Evolutionary conservation across 208 protist genomes (phyloP).

Genomic region (Herpetomonas tarakana): DNA sequence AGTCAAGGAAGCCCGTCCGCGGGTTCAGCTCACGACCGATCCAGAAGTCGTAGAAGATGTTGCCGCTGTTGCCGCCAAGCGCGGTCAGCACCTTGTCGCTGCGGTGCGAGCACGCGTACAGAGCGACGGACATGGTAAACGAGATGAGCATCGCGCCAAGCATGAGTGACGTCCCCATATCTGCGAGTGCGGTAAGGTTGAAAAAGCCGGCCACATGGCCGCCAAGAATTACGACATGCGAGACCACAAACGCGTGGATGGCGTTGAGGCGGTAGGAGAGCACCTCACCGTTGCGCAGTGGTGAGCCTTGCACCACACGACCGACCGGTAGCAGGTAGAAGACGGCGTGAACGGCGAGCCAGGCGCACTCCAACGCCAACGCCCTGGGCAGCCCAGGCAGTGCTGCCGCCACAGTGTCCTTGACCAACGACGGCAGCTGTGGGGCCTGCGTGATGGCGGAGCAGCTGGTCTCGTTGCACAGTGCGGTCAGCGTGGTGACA

Average conservation of each 20-base stretch:
- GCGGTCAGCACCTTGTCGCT: conserved; percentile 56
- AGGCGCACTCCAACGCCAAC: conserved; percentile 50
- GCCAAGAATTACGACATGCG: conserved; percentile 40
- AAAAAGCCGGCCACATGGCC: conserved; percentile 42
- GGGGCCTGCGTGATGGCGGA: conserved; percentile 22
- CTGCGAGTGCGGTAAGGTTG: conserved; percentile 42
- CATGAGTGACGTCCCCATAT: conserved; percentile 64
- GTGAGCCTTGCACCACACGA: conserved; percentile 44
- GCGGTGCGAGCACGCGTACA: conserved; percentile 72
- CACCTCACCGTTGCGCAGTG: conserved; percentile 56
- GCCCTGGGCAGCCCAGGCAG: conserved; percentile 42
- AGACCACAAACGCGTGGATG: conserved; percentile 69
- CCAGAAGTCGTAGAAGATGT: conserved; percentile 94
- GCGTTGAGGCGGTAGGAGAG: conserved; percentile 85
- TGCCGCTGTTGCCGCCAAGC: conserved; percentile 81
- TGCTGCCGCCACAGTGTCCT: conserved; percentile 14
- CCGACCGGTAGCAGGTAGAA: conserved; percentile 74
- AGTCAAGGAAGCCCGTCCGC: conserved; percentile 88
- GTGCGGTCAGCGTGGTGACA: conserved; percentile 56
- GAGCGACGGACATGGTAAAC: conserved; percentile 47
- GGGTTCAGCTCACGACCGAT: conserved; percentile 96
- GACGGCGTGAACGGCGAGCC: conserved; percentile 61
- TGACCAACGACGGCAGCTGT: conserved; percentile 11
- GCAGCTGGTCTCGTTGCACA: conserved; percentile 41
- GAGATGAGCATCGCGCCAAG: conserved; percentile 75